Base-by-base conservation (phyloP, 2,329 filamentous ascomycete species). In the Cytospora piceae region DNA sequence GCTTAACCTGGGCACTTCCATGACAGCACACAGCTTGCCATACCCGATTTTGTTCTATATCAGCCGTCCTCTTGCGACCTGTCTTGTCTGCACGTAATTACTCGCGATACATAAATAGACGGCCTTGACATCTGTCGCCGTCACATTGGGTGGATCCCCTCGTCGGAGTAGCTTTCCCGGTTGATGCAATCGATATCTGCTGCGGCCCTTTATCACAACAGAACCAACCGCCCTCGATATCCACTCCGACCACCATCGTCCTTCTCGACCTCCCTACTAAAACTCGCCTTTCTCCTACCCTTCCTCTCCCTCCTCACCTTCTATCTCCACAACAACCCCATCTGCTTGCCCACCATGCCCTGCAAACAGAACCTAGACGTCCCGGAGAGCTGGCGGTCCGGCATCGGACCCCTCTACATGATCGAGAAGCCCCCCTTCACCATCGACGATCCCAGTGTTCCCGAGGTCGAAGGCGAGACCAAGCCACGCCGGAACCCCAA, bases 401-500 rank as follows among this genome's bases (percentile, higher is more conserved):
- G 81, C 69, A 75, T 81, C 32, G 78, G 82, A 74, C 85, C 85
- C 68, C 74, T 87, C 68, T 78, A 82, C 72, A 85, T 85, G 78
- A 81, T 85, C 73, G 88, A 90, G 78, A 87, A 88, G 77, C 85
- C 88, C 39, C 92, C 92, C 17, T 94, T 89, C 81, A 89, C 90
- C 64, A 81, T 93, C 73, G 91, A 95, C 72, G 87, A 85, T 14
- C 81, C 90, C 20, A 90, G 88, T 72, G 86, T 82, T 70, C 79
- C 88, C 74, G 87, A 89, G 71, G 84, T 90, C 68, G 83, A 89
- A 7, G 93, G 93, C 80, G 93, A 97, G 82, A 94, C 93, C 58
- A 88, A 93, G 70, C 93, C 93, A 49, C 90, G 92, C 71, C 87
- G 93, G 66, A 88, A 96, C 76, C 82, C 86, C 63, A 82, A 83